Base-by-base conservation (phyloP, 1,284 basidiomycete genomes). In the Fomes fomentarius region DNA sequence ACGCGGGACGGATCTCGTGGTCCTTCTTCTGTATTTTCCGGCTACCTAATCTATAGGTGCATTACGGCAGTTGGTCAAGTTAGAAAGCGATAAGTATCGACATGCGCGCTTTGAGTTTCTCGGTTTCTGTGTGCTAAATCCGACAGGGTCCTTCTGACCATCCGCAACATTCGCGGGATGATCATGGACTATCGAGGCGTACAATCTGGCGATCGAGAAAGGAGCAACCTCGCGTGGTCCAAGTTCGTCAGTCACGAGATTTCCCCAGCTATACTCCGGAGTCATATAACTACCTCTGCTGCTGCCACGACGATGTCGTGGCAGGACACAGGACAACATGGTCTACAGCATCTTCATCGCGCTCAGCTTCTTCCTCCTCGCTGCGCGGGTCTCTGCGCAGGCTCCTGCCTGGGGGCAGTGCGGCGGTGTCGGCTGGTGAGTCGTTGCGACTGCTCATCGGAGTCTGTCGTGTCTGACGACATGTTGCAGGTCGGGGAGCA, bases 401-500 rank as follows among this genome's bases (percentile, higher is more conserved):
- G 69, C 76, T 14, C 61, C 68, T 44, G 74, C 73, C 14, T 81
- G 72, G 70, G 74, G 73, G 21, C 79, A 81, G 57, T 80, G 79
- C 63, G 79, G 78, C 37, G 79, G 79, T 24, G 70, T 70, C 52
- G 74, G 74, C 49, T 81, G 79, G 79, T 79, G 52, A 62, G 67
- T 64, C 15, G 34, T 43, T 44, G 17, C 37, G 25, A 33, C 12
- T 39, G 30, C 47, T n/a, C n/a, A n/a, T n/a, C n/a, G 33, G 39
- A 26, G 44, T 37, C 34, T 28, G 31, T 31, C 28, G 30, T 34
- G 37, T 53, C 52, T 57, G 19, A 57, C 22, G 46, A 31, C 37
- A 21, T n/a, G 7, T 2, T 45, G 22, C 57, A 81, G 80, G 80
- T 55, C 72, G 37, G 79, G 79, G 14, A 61, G 73, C 31, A 78